phyloP scores from a whole-genome alignment of 2,329 filamentous ascomycete genomes.

The Pochonia chlamydosporia region DNA sequence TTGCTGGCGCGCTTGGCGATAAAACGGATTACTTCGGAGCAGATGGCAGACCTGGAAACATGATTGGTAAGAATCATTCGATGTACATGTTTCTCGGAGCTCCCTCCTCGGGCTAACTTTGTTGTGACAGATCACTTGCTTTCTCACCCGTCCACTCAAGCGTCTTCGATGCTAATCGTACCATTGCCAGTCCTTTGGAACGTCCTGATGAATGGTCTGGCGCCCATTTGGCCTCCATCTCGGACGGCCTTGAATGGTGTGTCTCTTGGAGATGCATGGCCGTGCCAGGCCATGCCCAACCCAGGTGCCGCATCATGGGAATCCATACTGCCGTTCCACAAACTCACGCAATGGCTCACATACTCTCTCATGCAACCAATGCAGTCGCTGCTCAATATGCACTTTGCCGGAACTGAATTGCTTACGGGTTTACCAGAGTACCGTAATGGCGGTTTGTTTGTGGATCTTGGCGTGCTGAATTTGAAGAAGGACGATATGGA shows the following conservation, averaged over 20 bases:
- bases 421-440: conserved; percentile 89
- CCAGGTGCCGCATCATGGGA: conserved; percentile 56
- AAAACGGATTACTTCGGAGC: conserved; percentile 80
- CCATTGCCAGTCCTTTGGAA: conserved; percentile 85
- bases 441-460: conserved; percentile 81
- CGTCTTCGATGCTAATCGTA: conserved; percentile 81
- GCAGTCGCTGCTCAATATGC: conserved; percentile 71
- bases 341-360: conserved; percentile 89
- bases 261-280: conserved; percentile 91
- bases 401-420: conserved; percentile 75
- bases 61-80: conserved; percentile 64
- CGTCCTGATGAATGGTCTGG: conserved; percentile 80
- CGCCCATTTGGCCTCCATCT: conserved; percentile 81
- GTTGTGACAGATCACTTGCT: conserved; percentile 76
- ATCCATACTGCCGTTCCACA: conserved; percentile 85
- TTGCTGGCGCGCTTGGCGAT: conserved; percentile 67
- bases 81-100: background rate
- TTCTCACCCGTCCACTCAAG: conserved; percentile 82
- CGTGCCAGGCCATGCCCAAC: conserved; percentile 73
- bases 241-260: conserved; percentile 83
- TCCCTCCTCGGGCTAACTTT: background rate
- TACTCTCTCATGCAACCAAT: conserved; percentile 93
- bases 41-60: conserved; percentile 82
- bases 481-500: conserved; percentile 65
- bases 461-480: conserved; percentile 75